A percentile compares a stretch with the other conserved stretches of the same genome.
phyloP scores from a whole-genome alignment of 139 green algal genomes.

The Chlorella vulgaris region DNA sequence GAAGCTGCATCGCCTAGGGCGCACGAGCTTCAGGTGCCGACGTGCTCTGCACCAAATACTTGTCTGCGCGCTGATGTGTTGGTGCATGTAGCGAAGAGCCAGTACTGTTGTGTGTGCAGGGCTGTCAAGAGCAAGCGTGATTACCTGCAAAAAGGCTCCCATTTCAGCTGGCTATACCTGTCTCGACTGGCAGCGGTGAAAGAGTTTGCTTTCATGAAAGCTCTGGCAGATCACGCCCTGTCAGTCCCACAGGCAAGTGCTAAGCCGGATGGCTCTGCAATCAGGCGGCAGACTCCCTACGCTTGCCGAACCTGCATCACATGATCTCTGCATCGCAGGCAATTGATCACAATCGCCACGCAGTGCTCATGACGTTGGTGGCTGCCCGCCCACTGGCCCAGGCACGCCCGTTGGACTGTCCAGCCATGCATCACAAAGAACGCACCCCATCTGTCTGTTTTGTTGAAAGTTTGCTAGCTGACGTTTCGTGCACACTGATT shows the following conservation, averaged over 20 bases:
- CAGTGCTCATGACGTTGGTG: constrained; percentile 93
- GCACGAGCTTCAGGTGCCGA: constrained; percentile 90
- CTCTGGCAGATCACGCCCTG: constrained; percentile 88
- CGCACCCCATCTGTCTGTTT: no score
- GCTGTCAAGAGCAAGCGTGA: constrained; percentile 97
- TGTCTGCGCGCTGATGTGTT: neutral
- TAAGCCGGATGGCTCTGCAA: no score
- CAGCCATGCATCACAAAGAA: neutral
- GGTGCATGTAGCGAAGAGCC: neutral
- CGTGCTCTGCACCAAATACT: neutral
- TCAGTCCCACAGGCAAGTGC: constrained; percentile 79
- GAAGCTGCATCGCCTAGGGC: constrained; percentile 97
- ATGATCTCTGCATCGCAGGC: constrained; percentile 49
- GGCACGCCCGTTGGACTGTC: constrained; percentile 28
- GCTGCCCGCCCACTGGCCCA: constrained; percentile 81
- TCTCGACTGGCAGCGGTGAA: constrained; percentile 92
- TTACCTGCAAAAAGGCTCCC: constrained; percentile 79
- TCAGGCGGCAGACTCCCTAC: no score
- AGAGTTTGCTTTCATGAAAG: constrained; percentile 98
- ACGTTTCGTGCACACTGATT: no score
- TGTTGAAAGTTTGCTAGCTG: no score
- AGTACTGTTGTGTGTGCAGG: neutral
- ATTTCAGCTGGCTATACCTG: constrained; percentile 95
- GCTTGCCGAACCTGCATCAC: neutral
- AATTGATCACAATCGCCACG: constrained; percentile 94